These are phyloP conservation scores for Flueggea neowawraea DNA, from an alignment of 441 rosid genomes.

Conservation along the genomic window DNA sequence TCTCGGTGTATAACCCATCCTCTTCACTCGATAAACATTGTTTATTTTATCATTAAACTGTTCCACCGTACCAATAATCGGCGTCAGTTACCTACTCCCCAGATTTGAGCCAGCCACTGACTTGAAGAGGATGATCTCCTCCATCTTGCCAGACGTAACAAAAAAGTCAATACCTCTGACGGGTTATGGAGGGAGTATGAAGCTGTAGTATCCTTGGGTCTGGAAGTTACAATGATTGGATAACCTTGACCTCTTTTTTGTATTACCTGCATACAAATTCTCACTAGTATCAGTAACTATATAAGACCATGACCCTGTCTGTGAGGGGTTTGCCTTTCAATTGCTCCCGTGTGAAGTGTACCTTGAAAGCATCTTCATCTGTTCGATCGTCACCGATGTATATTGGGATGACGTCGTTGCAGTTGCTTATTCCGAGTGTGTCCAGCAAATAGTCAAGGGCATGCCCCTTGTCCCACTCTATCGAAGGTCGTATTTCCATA, in stretches of 20 bases:
- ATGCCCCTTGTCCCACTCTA: constrained; percentile 93
- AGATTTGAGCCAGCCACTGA: constrained; percentile 35
- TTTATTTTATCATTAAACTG: too few species aligned
- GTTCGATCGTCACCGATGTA: constrained; percentile 85
- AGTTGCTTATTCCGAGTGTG: constrained; percentile 60
- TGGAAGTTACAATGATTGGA: constrained; percentile 49
- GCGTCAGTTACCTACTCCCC: constrained; percentile 21
- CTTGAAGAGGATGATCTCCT: constrained; percentile 39
- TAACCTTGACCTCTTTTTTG: constrained; percentile 41
- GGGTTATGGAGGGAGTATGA: constrained; percentile 49
- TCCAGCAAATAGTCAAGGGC: constrained; percentile 83
- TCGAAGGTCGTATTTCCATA: constrained; percentile 83
- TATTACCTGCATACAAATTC: constrained; percentile 31
- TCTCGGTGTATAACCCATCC: too few species aligned
- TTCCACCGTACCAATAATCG: neutral
- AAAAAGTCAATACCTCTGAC: constrained; percentile 39
- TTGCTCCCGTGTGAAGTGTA: constrained; percentile 6
- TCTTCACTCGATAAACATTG: too few species aligned
- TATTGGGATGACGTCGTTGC: constrained; percentile 69
- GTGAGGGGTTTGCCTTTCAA: too few species aligned
- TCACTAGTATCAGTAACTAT: too few species aligned
- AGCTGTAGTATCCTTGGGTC: constrained; percentile 51
- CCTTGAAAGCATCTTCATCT: constrained; percentile 97
- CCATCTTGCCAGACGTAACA: constrained; percentile 46
- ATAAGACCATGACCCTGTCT: too few species aligned